Evolutionary conservation across 208 protist species (phyloP).

Genomic region (Naegleria lovaniensis): DNA sequence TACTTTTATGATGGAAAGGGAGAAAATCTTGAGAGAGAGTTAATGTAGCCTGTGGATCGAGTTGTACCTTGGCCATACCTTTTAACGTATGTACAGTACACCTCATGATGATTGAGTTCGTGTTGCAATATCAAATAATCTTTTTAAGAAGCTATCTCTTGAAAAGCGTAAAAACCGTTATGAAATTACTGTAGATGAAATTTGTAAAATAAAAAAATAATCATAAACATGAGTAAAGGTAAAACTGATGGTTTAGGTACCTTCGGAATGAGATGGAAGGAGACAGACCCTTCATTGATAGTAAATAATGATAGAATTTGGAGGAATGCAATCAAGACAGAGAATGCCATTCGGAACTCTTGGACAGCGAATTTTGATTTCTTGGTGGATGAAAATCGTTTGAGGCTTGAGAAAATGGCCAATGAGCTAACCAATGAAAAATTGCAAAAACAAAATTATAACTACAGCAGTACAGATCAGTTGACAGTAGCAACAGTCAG

Average conservation of each 20-base stretch:
- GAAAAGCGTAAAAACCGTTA: too few relatives aligned
- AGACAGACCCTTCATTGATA: not conserved
- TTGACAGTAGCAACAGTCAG: not conserved
- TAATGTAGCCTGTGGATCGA: too few relatives aligned
- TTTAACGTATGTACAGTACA: too few relatives aligned
- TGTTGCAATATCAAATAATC: too few relatives aligned
- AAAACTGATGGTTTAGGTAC: not conserved
- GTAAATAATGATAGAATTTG: not conserved
- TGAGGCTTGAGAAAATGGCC: not conserved
- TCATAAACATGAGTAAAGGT: not conserved
- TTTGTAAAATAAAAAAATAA: not conserved
- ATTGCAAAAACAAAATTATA: not conserved
- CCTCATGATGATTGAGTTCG: too few relatives aligned
- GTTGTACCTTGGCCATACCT: too few relatives aligned
- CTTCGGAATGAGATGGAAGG: not conserved
- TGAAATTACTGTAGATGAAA: not conserved
- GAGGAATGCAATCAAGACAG: not conserved
- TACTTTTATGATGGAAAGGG: slow-evolving; percentile 21
- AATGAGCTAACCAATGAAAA: not conserved
- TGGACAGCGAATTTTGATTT: not conserved
- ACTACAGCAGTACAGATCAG: not conserved
- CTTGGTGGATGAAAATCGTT: not conserved
- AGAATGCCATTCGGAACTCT: not conserved
- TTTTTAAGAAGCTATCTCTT: too few relatives aligned
- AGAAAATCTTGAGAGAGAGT: not conserved